These are phyloP conservation scores for Fusarium agapanthi DNA, from an alignment of 2,329 filamentous ascomycete genomes.

Conservation along the genomic window DNA sequence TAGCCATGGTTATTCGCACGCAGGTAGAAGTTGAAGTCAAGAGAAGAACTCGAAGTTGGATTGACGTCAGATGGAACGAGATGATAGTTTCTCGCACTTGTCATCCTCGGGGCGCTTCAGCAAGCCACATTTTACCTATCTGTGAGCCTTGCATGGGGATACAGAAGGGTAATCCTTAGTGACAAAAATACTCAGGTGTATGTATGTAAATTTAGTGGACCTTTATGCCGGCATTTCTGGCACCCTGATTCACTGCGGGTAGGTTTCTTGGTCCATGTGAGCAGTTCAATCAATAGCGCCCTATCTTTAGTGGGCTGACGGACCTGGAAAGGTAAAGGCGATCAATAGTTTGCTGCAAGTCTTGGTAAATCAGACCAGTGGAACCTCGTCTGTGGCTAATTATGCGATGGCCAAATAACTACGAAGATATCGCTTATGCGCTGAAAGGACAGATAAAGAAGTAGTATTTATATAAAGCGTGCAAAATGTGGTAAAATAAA, in stretches of 20 bases:
- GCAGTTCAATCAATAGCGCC: neutral
- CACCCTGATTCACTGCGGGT: rapidly evolving
- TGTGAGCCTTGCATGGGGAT: neutral
- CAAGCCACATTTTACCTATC: neutral
- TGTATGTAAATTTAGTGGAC: neutral
- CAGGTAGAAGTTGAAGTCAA: neutral
- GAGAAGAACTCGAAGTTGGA: neutral
- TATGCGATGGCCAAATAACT: neutral
- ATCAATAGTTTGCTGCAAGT: neutral
- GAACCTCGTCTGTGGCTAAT: neutral
- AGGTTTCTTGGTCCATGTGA: neutral
- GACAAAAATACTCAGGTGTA: neutral
- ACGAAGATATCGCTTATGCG: neutral
- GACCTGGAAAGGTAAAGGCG: neutral
- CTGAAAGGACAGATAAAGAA: neutral
- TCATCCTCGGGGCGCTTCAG: neutral
- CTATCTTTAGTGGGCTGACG: neutral
- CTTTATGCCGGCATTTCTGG: rapidly evolving
- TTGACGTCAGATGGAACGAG: rapidly evolving
- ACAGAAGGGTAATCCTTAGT: no score
- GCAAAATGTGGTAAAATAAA: neutral
- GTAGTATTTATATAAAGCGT: rapidly evolving
- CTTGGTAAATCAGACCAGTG: neutral
- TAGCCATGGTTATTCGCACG: neutral
- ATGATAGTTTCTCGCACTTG: no score